Evolutionary conservation across 306 rosid genomes (phyloP), one percentile per base, ranked within the genome.

Genomic region (Abrus precatorius): DNA sequence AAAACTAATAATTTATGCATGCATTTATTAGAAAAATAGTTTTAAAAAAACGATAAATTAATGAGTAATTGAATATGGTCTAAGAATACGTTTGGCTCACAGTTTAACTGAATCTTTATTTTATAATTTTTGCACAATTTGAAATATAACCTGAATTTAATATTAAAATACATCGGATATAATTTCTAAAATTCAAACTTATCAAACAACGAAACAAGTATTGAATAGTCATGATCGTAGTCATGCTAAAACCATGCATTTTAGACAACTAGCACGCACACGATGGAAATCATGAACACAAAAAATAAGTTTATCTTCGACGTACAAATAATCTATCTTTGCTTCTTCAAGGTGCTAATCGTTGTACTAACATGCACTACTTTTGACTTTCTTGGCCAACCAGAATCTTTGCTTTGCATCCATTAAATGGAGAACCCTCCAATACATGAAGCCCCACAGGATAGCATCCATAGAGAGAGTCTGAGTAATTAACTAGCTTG

Each of bases 371-470:
- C 79, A 77, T 86, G 50, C 57, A 72, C 43, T 48, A 29, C 81
- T 79, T 84, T 85, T 75, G 84, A 87, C 91, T 87, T 83, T 72
- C 53, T 72, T 8, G 45, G 50, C 81, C 49, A 77, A 54, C 65
- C 36, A 83, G 89, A 88, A 83, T 81, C 89, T 69, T 27, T 34
- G 20, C 78, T 47, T 50, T 67, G 12, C 84, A 53, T 79, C 74
- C 84, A 40, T 64, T 66, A 72, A 47, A 70, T 14, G 78, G 36
- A 69, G 77, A 68, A 75, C 69, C 33, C 86, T 63, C 48, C 80
- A 84, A 68, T 38, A 74, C 41, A 62, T 27, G 72, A 52, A 71
- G 7, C 41, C 81, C 45, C 69, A 4, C 53, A 63, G 6, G 1
- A 44, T 48, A 76, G 47, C 65, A 64, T 30, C 66, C 14, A 54